phyloP scores from a whole-genome alignment of 73 alveolate genomes.

The Tetrahymena borealis region DNA sequence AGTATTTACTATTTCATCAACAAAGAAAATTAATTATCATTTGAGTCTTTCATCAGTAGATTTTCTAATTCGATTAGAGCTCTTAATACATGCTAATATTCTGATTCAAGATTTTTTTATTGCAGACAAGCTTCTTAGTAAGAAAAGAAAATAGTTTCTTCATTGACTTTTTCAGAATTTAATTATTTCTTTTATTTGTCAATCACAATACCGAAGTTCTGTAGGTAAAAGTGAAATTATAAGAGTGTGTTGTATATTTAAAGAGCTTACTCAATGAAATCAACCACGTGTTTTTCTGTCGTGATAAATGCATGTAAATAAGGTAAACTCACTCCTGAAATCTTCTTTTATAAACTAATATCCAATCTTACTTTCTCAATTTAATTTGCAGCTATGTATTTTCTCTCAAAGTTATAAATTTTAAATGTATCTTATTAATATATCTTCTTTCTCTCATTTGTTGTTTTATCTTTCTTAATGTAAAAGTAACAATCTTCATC shows the following conservation, averaged over 20 bases:
- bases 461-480: background rate
- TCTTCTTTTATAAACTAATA: background rate
- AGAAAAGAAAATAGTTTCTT: background rate
- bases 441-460: background rate
- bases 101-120: background rate
- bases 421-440: background rate
- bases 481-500: background rate
- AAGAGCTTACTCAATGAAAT: background rate
- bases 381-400: background rate
- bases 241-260: background rate
- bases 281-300: background rate
- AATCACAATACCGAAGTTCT: background rate
- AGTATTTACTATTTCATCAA: background rate
- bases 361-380: background rate
- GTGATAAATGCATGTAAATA: background rate
- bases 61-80: background rate
- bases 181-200: background rate
- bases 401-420: background rate
- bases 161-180: background rate
- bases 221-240: background rate
- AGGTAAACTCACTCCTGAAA: background rate
- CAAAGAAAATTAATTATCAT: background rate
- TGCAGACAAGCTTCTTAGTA: background rate
- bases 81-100: background rate
- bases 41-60: background rate